phyloP scores from a whole-genome alignment of 176 grass and related monocot species.

The Melocanna baccifera region DNA sequence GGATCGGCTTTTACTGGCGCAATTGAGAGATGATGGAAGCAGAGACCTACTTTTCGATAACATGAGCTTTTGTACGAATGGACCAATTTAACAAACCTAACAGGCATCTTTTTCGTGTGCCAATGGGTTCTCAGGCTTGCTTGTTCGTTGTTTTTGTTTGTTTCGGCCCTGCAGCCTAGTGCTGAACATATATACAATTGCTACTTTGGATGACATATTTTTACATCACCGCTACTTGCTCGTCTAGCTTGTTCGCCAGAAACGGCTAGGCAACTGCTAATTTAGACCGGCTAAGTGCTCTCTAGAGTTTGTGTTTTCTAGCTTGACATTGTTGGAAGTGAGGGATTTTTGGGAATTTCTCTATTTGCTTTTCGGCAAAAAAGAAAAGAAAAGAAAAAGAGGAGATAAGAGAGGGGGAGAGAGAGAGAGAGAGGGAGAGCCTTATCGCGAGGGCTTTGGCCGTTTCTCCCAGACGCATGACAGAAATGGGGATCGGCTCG shows the following conservation, averaged over 20 bases:
- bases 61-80: conserved; percentile 40
- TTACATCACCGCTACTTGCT: background rate
- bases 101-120: conserved; percentile 1
- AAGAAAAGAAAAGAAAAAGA: no score
- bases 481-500: no score
- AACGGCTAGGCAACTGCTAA: background rate
- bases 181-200: background rate
- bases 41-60: conserved; percentile 13
- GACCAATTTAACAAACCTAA: conserved; percentile 36
- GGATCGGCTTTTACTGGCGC: conserved; percentile 26
- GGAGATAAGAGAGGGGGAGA: no score
- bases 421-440: no score
- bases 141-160: background rate
- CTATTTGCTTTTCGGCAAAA: no score
- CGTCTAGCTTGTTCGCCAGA: background rate
- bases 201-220: conserved; percentile 4
- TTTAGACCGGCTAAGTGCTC: background rate
- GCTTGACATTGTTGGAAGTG: background rate
- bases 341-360: no score
- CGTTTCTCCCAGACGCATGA: no score
- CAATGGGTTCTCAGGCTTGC: conserved; percentile 14
- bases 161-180: conserved; percentile 5
- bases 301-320: background rate
- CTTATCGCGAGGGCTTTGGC: no score
- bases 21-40: conserved; percentile 40